Evolutionary conservation across 2,329 filamentous ascomycete genomes (phyloP).

Genomic region (Fonsecaea pugnacius): DNA sequence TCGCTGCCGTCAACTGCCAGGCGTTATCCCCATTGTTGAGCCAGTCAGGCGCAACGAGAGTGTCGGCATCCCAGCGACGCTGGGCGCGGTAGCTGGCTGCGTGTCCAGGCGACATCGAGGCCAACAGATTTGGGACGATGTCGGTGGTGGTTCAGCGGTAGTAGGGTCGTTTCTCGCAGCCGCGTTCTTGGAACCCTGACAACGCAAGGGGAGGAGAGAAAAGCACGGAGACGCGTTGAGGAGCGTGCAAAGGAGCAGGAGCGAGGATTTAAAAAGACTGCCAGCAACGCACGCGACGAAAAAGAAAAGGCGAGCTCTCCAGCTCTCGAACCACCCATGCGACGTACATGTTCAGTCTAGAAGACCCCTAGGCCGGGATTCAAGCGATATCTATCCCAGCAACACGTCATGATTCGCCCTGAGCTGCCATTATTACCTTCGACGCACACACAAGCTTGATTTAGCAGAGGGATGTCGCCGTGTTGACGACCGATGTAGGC

Average conservation of each 20-base stretch:
- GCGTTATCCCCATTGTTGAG: conserved; percentile 56
- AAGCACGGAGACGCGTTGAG: neutral
- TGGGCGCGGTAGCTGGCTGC: conserved; percentile 2
- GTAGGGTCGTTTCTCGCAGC: neutral
- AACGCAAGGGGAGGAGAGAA: neutral
- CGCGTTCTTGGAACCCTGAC: neutral
- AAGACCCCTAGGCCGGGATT: conserved; percentile 21
- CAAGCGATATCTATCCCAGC: conserved; percentile 29
- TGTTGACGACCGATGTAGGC: conserved; percentile 23
- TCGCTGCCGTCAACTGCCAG: conserved; percentile 58
- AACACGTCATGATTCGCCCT: conserved; percentile 16
- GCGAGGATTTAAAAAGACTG: conserved; percentile 16
- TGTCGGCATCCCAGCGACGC: conserved; percentile 35
- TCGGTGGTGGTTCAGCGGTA: neutral
- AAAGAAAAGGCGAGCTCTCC: conserved; percentile 21
- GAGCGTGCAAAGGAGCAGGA: neutral
- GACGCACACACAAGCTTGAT: conserved; percentile 7
- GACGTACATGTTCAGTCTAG: conserved; percentile 9
- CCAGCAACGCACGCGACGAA: conserved; percentile 21
- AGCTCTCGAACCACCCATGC: conserved; percentile 11
- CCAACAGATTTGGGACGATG: neutral
- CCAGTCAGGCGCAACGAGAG: conserved; percentile 39
- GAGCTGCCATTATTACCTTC: neutral
- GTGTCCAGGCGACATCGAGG: conserved; percentile 9
- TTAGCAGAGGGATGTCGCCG: conserved; percentile 11